Evolutionary conservation across 2,329 filamentous ascomycete species (phyloP), one percentile per base, ranked within the genome.

Genomic region (Endoconidiophora laricicola): DNA sequence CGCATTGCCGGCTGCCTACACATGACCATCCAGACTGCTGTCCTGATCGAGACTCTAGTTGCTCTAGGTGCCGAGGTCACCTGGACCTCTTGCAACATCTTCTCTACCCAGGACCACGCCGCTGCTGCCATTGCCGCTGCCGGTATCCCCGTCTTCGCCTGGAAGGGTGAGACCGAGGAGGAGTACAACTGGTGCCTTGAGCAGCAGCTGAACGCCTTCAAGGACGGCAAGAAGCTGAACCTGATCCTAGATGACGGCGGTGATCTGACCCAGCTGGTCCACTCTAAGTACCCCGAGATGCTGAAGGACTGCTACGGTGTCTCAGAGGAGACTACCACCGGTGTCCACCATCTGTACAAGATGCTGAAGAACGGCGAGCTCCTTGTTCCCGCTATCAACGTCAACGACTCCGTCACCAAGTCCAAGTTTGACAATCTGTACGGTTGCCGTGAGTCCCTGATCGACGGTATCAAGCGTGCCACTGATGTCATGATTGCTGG

Each of bases 341-440:
- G 90, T 78, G 90, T 98, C 63, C 91, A 96, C 83, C 90, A 96
- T 77, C 79, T 98, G 55, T 98, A 96, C 84, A 79, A 81, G 66
- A 95, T 95, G 88, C 73, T 96, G 68, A 95, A 91, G 79, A 81
- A 85, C 60, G 78, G 78, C 67, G 76, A 79, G 69, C 86, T 96
- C 58, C 82, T 94, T 56, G 85, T 94, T 59, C 91, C 91, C 59
- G 78, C 90, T 70, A 86, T 96, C 81, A 98, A 98, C 71, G 90
- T 98, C 78, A 96, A 98, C 76, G 90, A 98, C 81, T 88, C 84
- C 54, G 90, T 98, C 66, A 98, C 91, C 71, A 98, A 96, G 83
- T 94, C 87, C 73, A 98, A 98, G 80, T 98, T 98, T 69, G 91
- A 96, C 80, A 98, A 98, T 82, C 74, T 96, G 58, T 98, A 96